phyloP scores from a whole-genome alignment of 345 rosid genomes.

The Clausena lansium region DNA sequence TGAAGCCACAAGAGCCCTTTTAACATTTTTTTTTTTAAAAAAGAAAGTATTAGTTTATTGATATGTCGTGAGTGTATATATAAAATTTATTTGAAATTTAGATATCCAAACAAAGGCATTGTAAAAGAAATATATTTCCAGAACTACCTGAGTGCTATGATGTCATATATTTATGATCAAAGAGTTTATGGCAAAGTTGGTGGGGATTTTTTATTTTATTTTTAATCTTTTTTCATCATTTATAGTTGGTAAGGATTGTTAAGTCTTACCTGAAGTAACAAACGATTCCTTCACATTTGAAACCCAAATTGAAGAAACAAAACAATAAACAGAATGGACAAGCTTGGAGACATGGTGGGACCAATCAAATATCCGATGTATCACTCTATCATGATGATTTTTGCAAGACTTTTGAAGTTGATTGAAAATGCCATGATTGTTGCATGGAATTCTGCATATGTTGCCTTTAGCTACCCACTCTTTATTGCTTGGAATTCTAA shows the following conservation, averaged over 20 bases:
- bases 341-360: slow-evolving; percentile 39
- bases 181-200: not conserved
- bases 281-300: not conserved
- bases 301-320: not conserved
- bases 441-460: slow-evolving; percentile 83
- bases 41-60: too few species aligned
- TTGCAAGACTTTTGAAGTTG: slow-evolving; percentile 58
- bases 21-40: too few species aligned
- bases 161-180: not conserved
- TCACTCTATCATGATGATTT: slow-evolving; percentile 72
- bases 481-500: slow-evolving; percentile 45
- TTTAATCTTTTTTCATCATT: not conserved
- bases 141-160: not conserved
- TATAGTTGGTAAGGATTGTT: slow-evolving; percentile 44
- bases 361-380: slow-evolving; percentile 65
- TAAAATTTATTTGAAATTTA: too few species aligned
- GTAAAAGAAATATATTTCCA: not conserved
- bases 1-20: too few species aligned
- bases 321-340: slow-evolving; percentile 9
- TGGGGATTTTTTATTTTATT: not conserved
- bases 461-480: slow-evolving; percentile 34
- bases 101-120: too few species aligned
- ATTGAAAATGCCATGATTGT: slow-evolving; percentile 72
- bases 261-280: slow-evolving; percentile 27
- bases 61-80: too few species aligned